These are phyloP conservation scores for Vickermania ingenoplastis DNA, from an alignment of 208 protist species.

Conservation along the genomic window DNA sequence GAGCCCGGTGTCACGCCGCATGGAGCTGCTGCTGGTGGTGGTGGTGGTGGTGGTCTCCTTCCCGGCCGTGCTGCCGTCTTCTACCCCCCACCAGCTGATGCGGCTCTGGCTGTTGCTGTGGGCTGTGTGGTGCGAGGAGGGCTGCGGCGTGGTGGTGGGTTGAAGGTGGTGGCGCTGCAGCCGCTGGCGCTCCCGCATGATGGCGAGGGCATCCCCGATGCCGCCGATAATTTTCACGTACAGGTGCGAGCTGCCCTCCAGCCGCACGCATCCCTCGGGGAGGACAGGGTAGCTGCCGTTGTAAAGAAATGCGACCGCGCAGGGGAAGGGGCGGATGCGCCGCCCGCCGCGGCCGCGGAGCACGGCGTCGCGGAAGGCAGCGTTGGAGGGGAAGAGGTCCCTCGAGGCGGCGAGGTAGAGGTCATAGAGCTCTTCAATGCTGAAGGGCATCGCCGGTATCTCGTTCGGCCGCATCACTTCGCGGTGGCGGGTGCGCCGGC, in stretches of 20 bases:
- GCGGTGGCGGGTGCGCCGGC: too few relatives aligned
- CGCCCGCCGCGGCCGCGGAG: slow-evolving; percentile 9
- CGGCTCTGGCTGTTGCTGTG: too few relatives aligned
- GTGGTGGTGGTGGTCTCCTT: too few relatives aligned
- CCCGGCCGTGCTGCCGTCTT: too few relatives aligned
- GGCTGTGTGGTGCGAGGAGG: too few relatives aligned
- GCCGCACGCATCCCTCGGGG: slow-evolving; percentile 36
- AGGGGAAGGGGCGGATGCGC: slow-evolving; percentile 34
- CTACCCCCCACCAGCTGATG: too few relatives aligned
- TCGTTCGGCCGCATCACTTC: too few relatives aligned
- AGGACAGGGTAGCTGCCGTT: slow-evolving; percentile 18
- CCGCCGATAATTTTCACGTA: slow-evolving; percentile 51
- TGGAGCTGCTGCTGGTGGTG: too few relatives aligned
- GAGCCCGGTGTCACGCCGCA: too few relatives aligned
- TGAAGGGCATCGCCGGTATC: too few relatives aligned
- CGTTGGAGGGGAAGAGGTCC: slow-evolving; percentile 23
- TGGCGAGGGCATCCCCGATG: slow-evolving; percentile 15
- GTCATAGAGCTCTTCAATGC: slow-evolving; percentile 22
- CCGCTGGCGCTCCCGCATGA: slow-evolving; percentile 3
- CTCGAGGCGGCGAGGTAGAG: slow-evolving; percentile 8
- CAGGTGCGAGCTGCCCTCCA: slow-evolving; percentile 8
- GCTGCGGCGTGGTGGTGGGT: background rate
- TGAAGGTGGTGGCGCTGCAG: slow-evolving; percentile 6
- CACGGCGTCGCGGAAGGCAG: slow-evolving; percentile 18
- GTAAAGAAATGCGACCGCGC: slow-evolving; percentile 56